phyloP scores from a whole-genome alignment of 2,329 filamentous ascomycete species.

The Aspergillus sp. region DNA sequence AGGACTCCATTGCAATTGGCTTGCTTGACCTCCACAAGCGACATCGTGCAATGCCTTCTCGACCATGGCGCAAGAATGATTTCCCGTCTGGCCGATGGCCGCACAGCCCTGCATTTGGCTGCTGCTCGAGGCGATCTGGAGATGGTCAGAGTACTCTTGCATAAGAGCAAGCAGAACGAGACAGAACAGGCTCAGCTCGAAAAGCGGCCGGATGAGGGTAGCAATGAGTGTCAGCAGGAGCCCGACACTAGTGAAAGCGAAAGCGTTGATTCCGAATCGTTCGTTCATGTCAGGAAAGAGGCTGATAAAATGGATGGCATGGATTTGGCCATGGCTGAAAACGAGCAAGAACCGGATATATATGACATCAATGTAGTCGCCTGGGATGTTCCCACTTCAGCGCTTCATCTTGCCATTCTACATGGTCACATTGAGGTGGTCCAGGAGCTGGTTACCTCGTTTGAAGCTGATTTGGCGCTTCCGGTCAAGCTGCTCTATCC shows the following conservation, averaged over 20 bases:
- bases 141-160: conserved; percentile 72
- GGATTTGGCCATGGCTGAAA: conserved; percentile 54
- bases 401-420: conserved; percentile 77
- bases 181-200: conserved; percentile 34
- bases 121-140: conserved; percentile 67
- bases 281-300: conserved; percentile 61
- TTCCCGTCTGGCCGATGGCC: conserved; percentile 74
- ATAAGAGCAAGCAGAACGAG: conserved; percentile 69
- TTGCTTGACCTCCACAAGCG: conserved; percentile 65
- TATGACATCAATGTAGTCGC: conserved; percentile 77
- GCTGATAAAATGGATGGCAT: conserved; percentile 39
- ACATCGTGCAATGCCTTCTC: conserved; percentile 71
- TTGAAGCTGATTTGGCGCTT: conserved; percentile 74
- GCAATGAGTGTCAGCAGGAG: conserved; percentile 33
- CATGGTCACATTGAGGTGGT: conserved; percentile 71
- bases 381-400: conserved; percentile 74
- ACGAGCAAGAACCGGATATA: conserved; percentile 71
- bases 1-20: conserved; percentile 79
- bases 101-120: conserved; percentile 80
- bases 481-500: conserved; percentile 66
- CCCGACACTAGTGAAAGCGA: conserved; percentile 47
- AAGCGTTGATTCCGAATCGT: conserved; percentile 65
- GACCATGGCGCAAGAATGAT: conserved; percentile 72
- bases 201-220: conserved; percentile 18
- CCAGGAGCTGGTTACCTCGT: conserved; percentile 67